Conservation (phyloP, 2,329 filamentous ascomycete species). For the Colletotrichum zoysiae region DNA sequence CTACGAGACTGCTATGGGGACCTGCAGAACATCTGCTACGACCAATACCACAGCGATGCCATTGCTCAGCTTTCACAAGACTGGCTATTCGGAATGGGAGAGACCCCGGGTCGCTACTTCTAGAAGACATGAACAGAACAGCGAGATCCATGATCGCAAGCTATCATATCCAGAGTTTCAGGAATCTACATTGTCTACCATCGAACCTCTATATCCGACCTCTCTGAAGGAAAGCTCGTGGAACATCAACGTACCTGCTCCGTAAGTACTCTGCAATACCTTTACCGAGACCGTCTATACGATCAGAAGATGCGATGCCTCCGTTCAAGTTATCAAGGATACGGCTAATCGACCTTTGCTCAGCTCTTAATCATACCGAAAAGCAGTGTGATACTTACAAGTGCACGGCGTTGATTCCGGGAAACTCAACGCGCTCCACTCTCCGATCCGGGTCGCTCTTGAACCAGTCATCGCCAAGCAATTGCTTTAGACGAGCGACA, state of each 20-base stretch:
- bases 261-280: slow-evolving; percentile 53
- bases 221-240: slow-evolving; percentile 50
- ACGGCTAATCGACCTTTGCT: slow-evolving; percentile 9
- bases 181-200: slow-evolving; percentile 17
- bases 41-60: slow-evolving; percentile 44
- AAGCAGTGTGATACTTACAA: slow-evolving; percentile 24
- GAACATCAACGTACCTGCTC: slow-evolving; percentile 52
- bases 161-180: not conserved
- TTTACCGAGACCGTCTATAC: slow-evolving; percentile 52
- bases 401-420: slow-evolving; percentile 36
- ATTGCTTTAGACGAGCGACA: slow-evolving; percentile 37
- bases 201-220: slow-evolving; percentile 39
- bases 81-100: slow-evolving; percentile 43
- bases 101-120: slow-evolving; percentile 23
- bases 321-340: slow-evolving; percentile 41
- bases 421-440: slow-evolving; percentile 35
- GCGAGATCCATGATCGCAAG: slow-evolving; percentile 38
- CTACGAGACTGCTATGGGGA: slow-evolving; percentile 55
- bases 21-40: slow-evolving; percentile 44
- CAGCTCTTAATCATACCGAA: not conserved
- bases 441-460: slow-evolving; percentile 23
- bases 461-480: slow-evolving; percentile 46
- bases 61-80: slow-evolving; percentile 45
- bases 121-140: not conserved
- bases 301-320: slow-evolving; percentile 40